Evolutionary conservation across 1,139 yeast species (phyloP).

Genomic region (Candida sp.): DNA sequence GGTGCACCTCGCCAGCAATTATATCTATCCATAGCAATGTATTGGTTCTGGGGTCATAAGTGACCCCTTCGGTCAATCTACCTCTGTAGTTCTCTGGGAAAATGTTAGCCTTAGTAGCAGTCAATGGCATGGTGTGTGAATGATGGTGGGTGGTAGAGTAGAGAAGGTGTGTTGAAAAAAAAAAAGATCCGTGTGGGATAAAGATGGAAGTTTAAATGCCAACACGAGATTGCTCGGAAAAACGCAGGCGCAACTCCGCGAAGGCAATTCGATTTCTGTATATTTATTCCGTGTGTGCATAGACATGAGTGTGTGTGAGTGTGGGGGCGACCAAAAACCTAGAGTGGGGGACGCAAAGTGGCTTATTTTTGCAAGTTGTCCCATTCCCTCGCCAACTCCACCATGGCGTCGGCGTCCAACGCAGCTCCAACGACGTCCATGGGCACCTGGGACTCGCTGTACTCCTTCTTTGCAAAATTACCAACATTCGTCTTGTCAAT

Average conservation of each 20-base stretch:
- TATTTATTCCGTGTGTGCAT: neutral
- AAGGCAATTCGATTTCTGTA: constrained; percentile 1
- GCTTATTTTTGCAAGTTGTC: constrained; percentile 15
- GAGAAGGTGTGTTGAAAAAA: neutral
- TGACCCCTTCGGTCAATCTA: constrained; percentile 67
- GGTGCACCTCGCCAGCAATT: constrained; percentile 58
- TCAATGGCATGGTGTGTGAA: constrained; percentile 9
- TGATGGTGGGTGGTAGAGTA: neutral
- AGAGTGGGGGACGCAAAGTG: neutral
- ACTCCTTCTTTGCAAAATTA: constrained; percentile 79
- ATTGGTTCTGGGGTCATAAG: constrained; percentile 61
- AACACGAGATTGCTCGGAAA: neutral
- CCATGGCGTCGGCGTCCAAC: constrained; percentile 63
- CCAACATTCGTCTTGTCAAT: constrained; percentile 71
- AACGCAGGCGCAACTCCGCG: neutral
- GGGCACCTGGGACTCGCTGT: constrained; percentile 92
- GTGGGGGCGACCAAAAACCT: neutral
- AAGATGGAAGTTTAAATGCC: neutral
- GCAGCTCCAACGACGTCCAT: constrained; percentile 88
- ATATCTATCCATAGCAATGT: constrained; percentile 76
- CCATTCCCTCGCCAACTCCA: constrained; percentile 70
- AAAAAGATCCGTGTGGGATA: neutral
- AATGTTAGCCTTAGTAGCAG: constrained; percentile 24
- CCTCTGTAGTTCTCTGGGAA: constrained; percentile 51
- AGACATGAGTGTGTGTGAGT: neutral